Evolutionary conservation across 352 stramenopile genomes (phyloP), one percentile per base, ranked within the genome.

Genomic region (Lagenidium sp.): DNA sequence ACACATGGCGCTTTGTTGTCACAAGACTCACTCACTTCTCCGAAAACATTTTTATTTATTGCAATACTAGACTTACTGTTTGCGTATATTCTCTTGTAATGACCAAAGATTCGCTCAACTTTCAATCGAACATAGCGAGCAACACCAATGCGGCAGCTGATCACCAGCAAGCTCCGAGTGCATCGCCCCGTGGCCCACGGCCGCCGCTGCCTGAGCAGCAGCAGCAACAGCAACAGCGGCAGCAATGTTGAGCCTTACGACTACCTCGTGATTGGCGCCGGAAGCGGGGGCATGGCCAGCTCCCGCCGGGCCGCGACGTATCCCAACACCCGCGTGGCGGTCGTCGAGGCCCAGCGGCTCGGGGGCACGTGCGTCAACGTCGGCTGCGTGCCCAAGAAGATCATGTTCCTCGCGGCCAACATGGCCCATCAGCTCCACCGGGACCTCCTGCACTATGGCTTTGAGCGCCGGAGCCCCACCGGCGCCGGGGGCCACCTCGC

Each of bases 361-460:
- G 96, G 94, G 39, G 96, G 97, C 43, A 99, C 97, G n/a, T 99
- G 96, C 53, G 96, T 99, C 39, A 99, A 99, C 62, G 94, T 99
- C 1, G 95, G 97, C 44, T 99, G 96, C 70, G 95, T 99, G 34
- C 96, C 96, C n/a, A 99, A 99, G 68, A 99, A 99, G 62, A 85
- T 99, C 43, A 99, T 99, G 95, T 87, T 72, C 48, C 51, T 80
- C n/a, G 77, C 74, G 7, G 77, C 77, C 10, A 76, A 72, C 35
- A 74, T 89, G 57, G 54, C 47, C 8, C 71, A 89, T 42, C 58
- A 58, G 23, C 43, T 85, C 18, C 59, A 65, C 29, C 73, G 71
- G 36, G 69, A 90, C 29, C 60, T 47, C 29, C 44, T 49, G 8
- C 53, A 81, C 45, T 86, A 85, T 29, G 72, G 75, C 2, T 86